Base-by-base conservation (phyloP, 2,329 filamentous ascomycete species). In the Curvularia eragrostidis region DNA sequence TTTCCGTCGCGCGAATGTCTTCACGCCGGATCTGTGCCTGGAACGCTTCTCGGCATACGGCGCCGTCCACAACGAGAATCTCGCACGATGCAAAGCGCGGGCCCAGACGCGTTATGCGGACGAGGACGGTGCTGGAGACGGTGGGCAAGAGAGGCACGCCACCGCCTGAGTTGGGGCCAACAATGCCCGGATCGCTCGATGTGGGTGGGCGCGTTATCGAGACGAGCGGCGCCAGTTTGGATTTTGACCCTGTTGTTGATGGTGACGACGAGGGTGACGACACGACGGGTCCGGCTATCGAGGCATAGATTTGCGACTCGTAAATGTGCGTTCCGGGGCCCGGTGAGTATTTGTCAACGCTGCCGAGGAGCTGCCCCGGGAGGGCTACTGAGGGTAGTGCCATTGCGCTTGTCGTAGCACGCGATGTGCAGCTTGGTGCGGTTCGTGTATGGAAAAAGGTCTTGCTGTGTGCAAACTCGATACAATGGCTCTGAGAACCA, bases 1-100 rank as follows among this genome's bases (percentile, higher is more conserved):
- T 97, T 80, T 99, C 95, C 18, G 95, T 97, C 3, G 93, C 92
- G 54, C 95, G 85, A 32, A 99, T 91, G 74, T 99, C 95, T 79
- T 98, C 94, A 62, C 89, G 87, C 18, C 93, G 85, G 59, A 97
- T 93, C 61, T 96, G 81, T 4, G 91, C 93, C 78, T 92, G 89
- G 85, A 93, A 96, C 66, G 93, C 89, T 49, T 91, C 90, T 66
- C 90, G 85, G 60, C 91, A 82, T 39, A 91, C 88, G 10, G 84
- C 85, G 32, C 77, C 67, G 69, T 74, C 87, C 24, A 97, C 89
- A 58, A 94, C 89, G 58, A 97, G 84, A 66, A 98, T 97, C 21
- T 90, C 89, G 52, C 96, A 89, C 24, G 89, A 90, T 5, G 92
- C 93, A 80, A 97, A 93, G 61, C 90, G 87, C 46, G 91, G 89